Base-by-base conservation (phyloP, 306 rosid genomes). In the Abrus pulchellus region DNA sequence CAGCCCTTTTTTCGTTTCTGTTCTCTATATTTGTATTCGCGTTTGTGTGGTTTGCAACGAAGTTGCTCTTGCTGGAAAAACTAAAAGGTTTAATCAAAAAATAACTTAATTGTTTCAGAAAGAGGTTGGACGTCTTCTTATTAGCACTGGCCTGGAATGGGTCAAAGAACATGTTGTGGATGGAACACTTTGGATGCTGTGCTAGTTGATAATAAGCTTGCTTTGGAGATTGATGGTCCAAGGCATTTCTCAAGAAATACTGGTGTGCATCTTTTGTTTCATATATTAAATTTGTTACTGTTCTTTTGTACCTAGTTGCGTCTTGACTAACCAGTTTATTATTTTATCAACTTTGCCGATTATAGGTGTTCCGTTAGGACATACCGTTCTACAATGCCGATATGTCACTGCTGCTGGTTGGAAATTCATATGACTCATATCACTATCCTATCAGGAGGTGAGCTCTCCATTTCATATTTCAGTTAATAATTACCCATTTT, bases 211-310 rank as follows among this genome's bases (percentile, higher is more conserved):
- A 91, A 89, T 90, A 91, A 88, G 87, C 78, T 95, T 82, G 98
- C 94, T 80, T 52, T 95, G 87, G 99, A 95, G 86, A 95, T 95
- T 80, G 98, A 95, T 86, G 99, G 99, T 61, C 98, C 98, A 67
- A 91, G 98, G 10, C 99, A 95, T 88, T 95, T 95, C 93, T 93
- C 99, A 50, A 91, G 99, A 89, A 95, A 95, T 50, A 87, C 92
- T 3, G 92, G 99, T 93, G 70, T 34, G 92, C 9, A 57, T 68
- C 36, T 53, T 63, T 33, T 71, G 47, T 50, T 80, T 76, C 36
- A 2, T 2, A 54, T 32, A 49, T 32, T 71, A 32, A 73, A 20
- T 55, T 74, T 43, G 30, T n/a, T 78, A 47, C 70, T 62, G 47
- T 76, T 45, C 60, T 68, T 54, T 69, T 66, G 11, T 43, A 61